phyloP scores from a whole-genome alignment of 257 asterid genomes.

The Solanum lignicaule region DNA sequence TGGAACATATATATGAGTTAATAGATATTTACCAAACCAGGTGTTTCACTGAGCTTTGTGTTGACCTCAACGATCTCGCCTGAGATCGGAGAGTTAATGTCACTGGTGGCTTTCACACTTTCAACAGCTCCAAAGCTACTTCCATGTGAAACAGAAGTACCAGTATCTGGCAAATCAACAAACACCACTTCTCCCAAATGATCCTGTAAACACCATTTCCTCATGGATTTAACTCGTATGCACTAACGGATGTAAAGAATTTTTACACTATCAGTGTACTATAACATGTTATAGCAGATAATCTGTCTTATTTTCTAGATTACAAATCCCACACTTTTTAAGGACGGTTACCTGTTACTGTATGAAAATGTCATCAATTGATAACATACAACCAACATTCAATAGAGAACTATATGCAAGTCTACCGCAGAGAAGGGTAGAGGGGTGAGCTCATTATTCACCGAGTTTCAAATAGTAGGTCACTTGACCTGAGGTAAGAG shows the following conservation, averaged over 20 bases:
- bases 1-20: neutral
- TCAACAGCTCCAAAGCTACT: conserved; percentile 63
- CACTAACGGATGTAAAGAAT: neutral
- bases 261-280: neutral
- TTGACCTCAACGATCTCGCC: conserved; percentile 79
- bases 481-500: neutral
- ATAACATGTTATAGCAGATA: neutral
- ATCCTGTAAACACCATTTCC: conserved; percentile 27
- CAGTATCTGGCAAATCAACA: conserved; percentile 73
- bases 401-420: neutral
- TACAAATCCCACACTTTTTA: neutral
- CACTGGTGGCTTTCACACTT: conserved; percentile 94
- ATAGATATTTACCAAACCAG: conserved; percentile 54
- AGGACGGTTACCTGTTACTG: neutral
- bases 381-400: neutral
- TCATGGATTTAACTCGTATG: too few relatives aligned
- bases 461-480: neutral
- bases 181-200: conserved; percentile 91
- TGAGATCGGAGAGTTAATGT: conserved; percentile 73
- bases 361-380: neutral
- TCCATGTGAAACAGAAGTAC: conserved; percentile 37
- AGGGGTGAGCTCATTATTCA: neutral
- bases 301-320: neutral
- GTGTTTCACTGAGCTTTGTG: conserved; percentile 47
- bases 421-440: neutral